Evolutionary conservation across 1,284 basidiomycete species (phyloP).

Genomic region (Leccinum fallax): DNA sequence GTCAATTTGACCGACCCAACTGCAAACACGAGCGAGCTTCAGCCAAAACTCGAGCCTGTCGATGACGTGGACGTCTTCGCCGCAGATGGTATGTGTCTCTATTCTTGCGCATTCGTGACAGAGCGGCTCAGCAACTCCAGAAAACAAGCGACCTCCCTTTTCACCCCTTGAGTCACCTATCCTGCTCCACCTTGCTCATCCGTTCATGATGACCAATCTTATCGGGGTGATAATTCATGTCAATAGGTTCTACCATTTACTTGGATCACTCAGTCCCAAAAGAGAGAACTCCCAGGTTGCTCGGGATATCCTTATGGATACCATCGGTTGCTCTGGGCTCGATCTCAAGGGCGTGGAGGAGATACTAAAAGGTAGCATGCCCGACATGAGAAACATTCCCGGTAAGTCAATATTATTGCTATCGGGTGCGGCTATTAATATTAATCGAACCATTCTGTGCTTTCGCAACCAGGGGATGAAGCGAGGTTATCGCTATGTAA

Average conservation of each 20-base stretch:
- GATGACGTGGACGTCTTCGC: slow-evolving; percentile 25
- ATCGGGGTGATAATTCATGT: slow-evolving; percentile 53
- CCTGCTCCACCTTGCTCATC: slow-evolving; percentile 63
- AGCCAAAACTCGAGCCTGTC: slow-evolving; percentile 30
- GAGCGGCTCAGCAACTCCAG: slow-evolving; percentile 14
- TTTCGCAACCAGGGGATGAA: slow-evolving; percentile 45
- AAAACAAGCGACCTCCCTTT: slow-evolving; percentile 17
- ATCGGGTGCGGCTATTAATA: not conserved
- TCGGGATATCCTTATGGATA: slow-evolving; percentile 59
- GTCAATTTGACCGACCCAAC: slow-evolving; percentile 30
- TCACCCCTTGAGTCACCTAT: slow-evolving; percentile 39
- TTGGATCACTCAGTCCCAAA: slow-evolving; percentile 52
- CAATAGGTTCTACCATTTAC: slow-evolving; percentile 54
- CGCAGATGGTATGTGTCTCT: slow-evolving; percentile 22
- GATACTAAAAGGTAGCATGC: slow-evolving; percentile 43
- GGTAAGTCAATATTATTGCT: slow-evolving; percentile 19
- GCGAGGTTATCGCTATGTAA: slow-evolving; percentile 51
- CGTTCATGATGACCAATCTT: slow-evolving; percentile 55
- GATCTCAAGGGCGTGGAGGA: slow-evolving; percentile 53
- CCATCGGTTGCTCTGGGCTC: slow-evolving; percentile 63
- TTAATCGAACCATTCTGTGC: not conserved
- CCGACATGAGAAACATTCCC: slow-evolving; percentile 24
- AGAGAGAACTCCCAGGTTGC: slow-evolving; percentile 65
- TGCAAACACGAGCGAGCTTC: slow-evolving; percentile 15
- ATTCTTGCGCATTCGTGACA: not conserved